phyloP scores from a whole-genome alignment of 768 basidiomycete genomes.

The Peribolospora baueri region DNA sequence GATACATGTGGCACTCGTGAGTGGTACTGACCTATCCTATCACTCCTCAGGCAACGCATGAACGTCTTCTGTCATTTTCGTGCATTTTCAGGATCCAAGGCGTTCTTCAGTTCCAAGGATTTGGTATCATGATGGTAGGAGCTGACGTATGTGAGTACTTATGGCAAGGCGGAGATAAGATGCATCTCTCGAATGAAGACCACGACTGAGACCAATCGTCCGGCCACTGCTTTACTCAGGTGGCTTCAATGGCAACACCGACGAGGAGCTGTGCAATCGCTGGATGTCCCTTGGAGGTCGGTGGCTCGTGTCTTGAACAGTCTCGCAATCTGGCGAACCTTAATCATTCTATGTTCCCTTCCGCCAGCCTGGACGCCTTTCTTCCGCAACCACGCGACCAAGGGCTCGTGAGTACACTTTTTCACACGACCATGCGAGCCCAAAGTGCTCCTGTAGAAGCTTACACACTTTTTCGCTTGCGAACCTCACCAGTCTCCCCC shows the following conservation, averaged over 20 bases:
- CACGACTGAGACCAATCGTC: conserved; percentile 21
- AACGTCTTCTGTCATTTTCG: too few species aligned
- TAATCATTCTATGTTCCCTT: too few species aligned
- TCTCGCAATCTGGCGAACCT: too few species aligned
- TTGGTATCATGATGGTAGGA: conserved; percentile 28
- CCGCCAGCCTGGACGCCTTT: conserved; percentile 50
- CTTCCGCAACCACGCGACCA: conserved; percentile 41
- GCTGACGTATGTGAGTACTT: not conserved
- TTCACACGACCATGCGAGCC: too few species aligned
- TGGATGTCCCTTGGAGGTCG: conserved; percentile 46
- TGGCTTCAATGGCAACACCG: not conserved
- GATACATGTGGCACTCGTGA: too few species aligned
- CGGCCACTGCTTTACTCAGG: conserved; percentile 5
- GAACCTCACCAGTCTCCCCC: conserved; percentile 41
- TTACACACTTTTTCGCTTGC: not conserved
- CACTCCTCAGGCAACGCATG: too few species aligned
- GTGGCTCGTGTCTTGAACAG: too few species aligned
- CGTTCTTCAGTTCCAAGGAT: conserved; percentile 56
- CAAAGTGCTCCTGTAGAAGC: too few species aligned
- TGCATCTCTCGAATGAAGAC: too few species aligned
- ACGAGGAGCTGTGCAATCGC: conserved; percentile 43
- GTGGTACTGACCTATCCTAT: too few species aligned
- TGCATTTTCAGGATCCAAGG: conserved; percentile 36
- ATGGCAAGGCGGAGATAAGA: too few species aligned
- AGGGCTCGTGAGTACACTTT: conserved; percentile 3